A percentile compares a stretch with the other conserved stretches of the same genome.
Conservation (phyloP, 1,284 basidiomycete genomes). For the Volvariella surrecta region DNA sequence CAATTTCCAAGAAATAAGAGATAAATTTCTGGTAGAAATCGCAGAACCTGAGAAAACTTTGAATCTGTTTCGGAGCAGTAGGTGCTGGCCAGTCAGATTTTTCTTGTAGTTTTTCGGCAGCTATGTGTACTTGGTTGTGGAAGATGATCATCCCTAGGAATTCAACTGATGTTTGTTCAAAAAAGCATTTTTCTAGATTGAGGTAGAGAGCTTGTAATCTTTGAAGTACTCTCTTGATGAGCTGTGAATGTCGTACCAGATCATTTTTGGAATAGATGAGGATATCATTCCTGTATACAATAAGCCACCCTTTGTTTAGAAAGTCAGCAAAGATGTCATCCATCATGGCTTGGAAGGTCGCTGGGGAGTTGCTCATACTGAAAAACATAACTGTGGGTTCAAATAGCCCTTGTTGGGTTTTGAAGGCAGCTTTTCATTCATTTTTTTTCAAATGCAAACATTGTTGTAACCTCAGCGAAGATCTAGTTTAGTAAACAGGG, state of each 20-base stretch:
- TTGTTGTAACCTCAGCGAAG: too few relatives aligned
- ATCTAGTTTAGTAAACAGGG: constrained; percentile 13
- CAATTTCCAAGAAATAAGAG: too few relatives aligned
- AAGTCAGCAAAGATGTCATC: constrained; percentile 3
- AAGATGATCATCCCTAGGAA: too few relatives aligned
- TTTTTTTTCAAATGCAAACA: constrained; percentile 7
- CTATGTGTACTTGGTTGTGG: constrained; percentile 24
- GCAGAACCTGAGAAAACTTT: constrained; percentile 21
- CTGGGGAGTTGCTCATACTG: constrained; percentile 17
- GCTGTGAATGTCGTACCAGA: constrained; percentile 13
- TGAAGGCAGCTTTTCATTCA: constrained; percentile 3
- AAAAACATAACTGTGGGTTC: constrained; percentile 31
- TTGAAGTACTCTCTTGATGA: constrained; percentile 19
- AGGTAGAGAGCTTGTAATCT: constrained; percentile 22
- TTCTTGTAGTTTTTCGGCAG: constrained; percentile 27
- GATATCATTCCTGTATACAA: constrained; percentile 10
- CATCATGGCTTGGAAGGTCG: constrained; percentile 13
- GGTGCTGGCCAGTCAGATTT: constrained; percentile 15
- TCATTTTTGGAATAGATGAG: constrained; percentile 10
- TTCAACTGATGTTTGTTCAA: constrained; percentile 21
- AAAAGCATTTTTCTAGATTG: constrained; percentile 31
- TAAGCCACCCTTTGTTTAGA: background rate
- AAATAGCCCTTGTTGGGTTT: constrained; percentile 23
- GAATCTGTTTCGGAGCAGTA: constrained; percentile 14
- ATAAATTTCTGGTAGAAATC: too few relatives aligned